Percentiles rank a stretch among this genome's conserved stretches.
Evolutionary conservation across 2,329 filamentous ascomycete genomes (phyloP).

Genomic region (Fonsecaea pugnacius): DNA sequence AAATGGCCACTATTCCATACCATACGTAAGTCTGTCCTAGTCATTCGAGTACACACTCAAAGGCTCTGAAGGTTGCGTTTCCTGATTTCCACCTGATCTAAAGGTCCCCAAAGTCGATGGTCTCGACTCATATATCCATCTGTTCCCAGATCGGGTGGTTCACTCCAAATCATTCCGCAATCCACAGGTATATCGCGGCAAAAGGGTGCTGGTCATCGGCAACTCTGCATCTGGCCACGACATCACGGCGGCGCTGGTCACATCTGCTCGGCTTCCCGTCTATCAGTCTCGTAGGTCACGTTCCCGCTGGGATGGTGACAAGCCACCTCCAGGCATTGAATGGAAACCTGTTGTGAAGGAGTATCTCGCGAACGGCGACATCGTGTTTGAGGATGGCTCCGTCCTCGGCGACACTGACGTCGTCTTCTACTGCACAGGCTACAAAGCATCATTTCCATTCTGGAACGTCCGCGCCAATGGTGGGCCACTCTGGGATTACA

Average conservation of each 20-base stretch:
- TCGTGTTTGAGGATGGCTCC: conserved; percentile 63
- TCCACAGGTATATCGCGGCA: conserved; percentile 41
- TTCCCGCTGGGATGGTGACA: conserved; percentile 57
- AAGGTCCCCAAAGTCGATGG: conserved; percentile 56
- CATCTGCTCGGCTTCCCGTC: conserved; percentile 47
- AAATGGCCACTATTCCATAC: conserved; percentile 64
- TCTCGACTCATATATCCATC: conserved; percentile 46
- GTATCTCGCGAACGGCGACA: conserved; percentile 49
- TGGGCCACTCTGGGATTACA: conserved; percentile 56
- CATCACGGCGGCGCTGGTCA: conserved; percentile 60
- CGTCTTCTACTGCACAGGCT: conserved; percentile 69
- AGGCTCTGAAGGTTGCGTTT: not conserved
- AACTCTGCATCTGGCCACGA: conserved; percentile 69
- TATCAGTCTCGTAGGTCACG: conserved; percentile 58
- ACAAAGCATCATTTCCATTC: conserved; percentile 52
- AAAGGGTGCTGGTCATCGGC: conserved; percentile 66
- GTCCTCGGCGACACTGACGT: conserved; percentile 60
- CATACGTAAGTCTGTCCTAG: conserved; percentile 50
- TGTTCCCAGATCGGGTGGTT: conserved; percentile 48
- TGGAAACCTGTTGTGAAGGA: conserved; percentile 60
- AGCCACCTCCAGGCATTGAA: conserved; percentile 53
- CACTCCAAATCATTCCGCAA: conserved; percentile 56
- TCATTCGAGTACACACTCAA: not conserved
- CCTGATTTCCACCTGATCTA: not conserved
- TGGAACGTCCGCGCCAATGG: conserved; percentile 58